Evolutionary conservation across 805 yeast species (phyloP), one percentile per base, ranked within the genome.

Genomic region (Candida golubevii): DNA sequence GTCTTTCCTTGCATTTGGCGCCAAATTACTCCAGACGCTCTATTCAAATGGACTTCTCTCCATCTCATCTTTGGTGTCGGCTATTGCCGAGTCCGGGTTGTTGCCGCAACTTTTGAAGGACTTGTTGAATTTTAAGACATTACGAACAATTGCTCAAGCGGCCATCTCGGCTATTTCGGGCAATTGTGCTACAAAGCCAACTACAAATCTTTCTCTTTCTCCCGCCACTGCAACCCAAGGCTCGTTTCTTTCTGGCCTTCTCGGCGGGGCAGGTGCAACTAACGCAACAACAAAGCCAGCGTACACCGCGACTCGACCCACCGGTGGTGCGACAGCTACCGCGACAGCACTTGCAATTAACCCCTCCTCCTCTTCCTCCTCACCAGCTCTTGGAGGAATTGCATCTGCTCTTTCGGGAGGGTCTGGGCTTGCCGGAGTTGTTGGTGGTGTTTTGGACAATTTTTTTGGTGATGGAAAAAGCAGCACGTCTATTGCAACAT

Each of bases 1-100:
- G 26, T 38, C 50, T 26, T 70, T 66, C 55, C 49, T 67, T 43
- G 61, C 66, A 35, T 70, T 69, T 48, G 73, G 64, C n/a, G 61
- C 49, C 9, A 59, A 60, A 31, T 67, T 70, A 49, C 49, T 69
- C 41, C 50, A 52, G 39, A 56, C 60, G n/a, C 61, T 69, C 18
- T 52, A 68, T 42, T 50, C 49, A 10, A 54, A 50, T 39, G 56
- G 65, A 33, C 65, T 70, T 23, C 55, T 70, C 39, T 46, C 56
- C 26, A 37, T 68, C n/a, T 32, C 48, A 7, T 50, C 57, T 11
- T 45, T 69, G 34, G 47, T 70, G 26, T 47, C 46, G 26, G 75
- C 74, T 7, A 51, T 69, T 12, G 54, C 57, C 42, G 48, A 57
- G 37, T 65, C 74, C 12, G 60, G 58, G 7, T 64, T 70, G 50